phyloP scores from a whole-genome alignment of 257 asterid species.

The Asclepias syriaca region DNA sequence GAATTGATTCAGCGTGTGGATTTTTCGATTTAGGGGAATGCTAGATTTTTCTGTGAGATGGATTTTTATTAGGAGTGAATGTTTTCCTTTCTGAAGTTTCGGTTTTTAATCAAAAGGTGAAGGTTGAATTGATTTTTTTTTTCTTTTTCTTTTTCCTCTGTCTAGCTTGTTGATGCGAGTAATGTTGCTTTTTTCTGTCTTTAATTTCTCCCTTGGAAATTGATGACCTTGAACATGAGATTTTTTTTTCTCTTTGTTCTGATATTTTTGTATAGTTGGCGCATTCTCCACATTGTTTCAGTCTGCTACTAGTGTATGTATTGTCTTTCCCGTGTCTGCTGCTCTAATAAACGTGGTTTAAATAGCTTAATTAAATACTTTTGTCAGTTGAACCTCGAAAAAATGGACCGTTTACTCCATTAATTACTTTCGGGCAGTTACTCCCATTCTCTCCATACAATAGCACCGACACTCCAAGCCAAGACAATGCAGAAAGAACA shows the following conservation, averaged over 20 bases:
- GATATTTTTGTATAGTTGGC: neutral
- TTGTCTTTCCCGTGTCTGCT: conserved; percentile 3
- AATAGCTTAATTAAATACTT: neutral
- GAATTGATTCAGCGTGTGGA: neutral
- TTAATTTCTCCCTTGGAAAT: neutral
- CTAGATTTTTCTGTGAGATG: too few species aligned
- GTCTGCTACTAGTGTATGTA: neutral
- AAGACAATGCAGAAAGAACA: conserved; percentile 2
- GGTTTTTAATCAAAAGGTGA: neutral
- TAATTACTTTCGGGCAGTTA: neutral
- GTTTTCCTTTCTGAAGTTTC: neutral
- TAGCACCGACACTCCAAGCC: conserved; percentile 3
- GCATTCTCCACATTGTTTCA: conserved; percentile 1
- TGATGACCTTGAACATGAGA: neutral
- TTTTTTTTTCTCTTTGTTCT: neutral
- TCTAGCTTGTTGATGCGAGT: neutral
- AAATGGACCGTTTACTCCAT: neutral
- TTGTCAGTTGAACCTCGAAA: conserved; percentile 6
- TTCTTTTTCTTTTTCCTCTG: neutral
- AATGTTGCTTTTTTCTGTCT: neutral
- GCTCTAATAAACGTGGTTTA: neutral
- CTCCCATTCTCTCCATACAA: neutral
- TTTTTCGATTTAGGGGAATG: neutral
- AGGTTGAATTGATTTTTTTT: neutral
- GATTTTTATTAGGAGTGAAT: too few species aligned